These are phyloP conservation scores for Bolboschoenus planiculmis DNA, from an alignment of 176 grass and related monocot species.

Conservation along the genomic window DNA sequence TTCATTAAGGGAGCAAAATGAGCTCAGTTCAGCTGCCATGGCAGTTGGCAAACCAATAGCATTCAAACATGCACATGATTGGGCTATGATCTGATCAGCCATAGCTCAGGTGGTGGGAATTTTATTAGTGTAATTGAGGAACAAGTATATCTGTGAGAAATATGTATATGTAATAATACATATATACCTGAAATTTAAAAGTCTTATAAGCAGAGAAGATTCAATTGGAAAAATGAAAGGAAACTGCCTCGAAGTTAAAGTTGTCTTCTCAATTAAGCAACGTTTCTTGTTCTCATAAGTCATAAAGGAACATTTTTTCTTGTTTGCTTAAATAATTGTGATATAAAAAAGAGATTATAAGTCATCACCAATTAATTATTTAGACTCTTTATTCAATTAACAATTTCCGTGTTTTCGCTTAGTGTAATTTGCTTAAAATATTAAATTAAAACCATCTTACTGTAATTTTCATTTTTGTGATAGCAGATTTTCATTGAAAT, in stretches of 20 bases:
- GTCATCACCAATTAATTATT: no score
- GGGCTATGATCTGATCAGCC: slow-evolving; percentile 14
- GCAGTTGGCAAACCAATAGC: slow-evolving; percentile 19
- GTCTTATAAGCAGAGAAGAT: no score
- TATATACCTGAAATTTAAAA: no score
- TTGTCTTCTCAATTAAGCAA: neutral
- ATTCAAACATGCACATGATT: slow-evolving; percentile 22
- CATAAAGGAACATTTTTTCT: neutral
- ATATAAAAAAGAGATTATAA: no score
- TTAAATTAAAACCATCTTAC: no score
- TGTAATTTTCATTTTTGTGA: no score
- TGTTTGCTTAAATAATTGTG: neutral
- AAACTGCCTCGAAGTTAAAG: neutral
- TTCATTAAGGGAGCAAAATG: slow-evolving; percentile 28
- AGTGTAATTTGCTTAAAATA: no score
- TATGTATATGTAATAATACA: neutral
- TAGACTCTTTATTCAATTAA: no score
- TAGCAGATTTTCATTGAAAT: no score
- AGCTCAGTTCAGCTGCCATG: neutral
- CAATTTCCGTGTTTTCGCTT: no score
- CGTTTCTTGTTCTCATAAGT: neutral
- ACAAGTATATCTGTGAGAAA: neutral
- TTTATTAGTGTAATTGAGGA: neutral
- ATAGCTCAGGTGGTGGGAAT: neutral
- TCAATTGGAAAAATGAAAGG: no score